A percentile compares a stretch with the other conserved stretches of the same genome.
These are phyloP conservation scores for Choricystis sp. DNA, from an alignment of 139 green algal genomes.

Conservation along the genomic window DNA sequence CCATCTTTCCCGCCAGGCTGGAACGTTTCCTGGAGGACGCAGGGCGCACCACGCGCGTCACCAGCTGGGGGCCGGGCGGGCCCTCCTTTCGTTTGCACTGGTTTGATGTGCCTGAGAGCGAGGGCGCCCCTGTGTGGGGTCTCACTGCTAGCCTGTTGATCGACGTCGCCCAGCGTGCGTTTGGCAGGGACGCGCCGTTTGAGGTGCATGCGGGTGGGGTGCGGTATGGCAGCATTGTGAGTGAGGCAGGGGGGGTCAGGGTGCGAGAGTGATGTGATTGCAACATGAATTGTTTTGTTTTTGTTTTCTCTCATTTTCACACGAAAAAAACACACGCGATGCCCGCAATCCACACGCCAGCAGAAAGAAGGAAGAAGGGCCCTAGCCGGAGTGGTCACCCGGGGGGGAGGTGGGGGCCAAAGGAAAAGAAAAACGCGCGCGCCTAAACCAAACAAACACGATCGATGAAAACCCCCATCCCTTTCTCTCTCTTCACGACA, in stretches of 20 bases:
- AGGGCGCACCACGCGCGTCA: not conserved
- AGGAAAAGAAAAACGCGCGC: no score
- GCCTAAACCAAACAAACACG: not conserved
- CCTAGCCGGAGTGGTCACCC: no score
- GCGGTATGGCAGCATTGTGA: no score
- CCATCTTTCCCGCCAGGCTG: conserved; percentile 18
- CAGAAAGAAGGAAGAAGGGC: no score
- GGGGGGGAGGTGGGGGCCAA: no score
- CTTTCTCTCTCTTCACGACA: conserved; percentile 19
- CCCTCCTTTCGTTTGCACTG: conserved; percentile 12
- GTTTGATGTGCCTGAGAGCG: conserved; percentile 15
- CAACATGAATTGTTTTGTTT: no score
- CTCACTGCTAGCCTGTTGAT: conserved; percentile 26
- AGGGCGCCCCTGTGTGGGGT: conserved; percentile 16
- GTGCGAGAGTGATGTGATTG: no score
- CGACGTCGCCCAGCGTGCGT: conserved; percentile 6
- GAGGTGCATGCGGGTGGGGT: not conserved
- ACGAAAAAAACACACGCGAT: no score
- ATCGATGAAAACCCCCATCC: not conserved
- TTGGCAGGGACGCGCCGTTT: conserved; percentile 5
- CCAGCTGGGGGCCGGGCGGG: conserved; percentile 2
- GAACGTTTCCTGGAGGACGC: not conserved
- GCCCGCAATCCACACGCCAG: no score
- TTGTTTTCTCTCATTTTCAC: no score
- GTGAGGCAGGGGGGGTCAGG: no score